Conservation (phyloP, 768 basidiomycete species). For the Amylocystis lapponica region DNA sequence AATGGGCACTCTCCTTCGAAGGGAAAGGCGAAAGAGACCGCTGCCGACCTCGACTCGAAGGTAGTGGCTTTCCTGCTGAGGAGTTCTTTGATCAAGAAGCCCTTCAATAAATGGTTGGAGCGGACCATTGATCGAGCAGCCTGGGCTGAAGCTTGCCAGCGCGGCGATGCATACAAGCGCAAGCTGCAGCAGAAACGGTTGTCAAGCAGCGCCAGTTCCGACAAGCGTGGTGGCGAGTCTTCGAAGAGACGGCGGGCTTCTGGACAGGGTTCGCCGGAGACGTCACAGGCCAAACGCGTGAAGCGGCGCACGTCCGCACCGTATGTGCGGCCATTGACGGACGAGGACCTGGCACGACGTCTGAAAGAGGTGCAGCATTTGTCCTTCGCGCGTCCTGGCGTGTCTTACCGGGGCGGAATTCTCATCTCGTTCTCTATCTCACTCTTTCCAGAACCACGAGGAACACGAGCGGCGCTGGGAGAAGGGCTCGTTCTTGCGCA, state of each 20-base stretch:
- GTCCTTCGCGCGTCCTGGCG: neutral
- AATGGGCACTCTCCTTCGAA: neutral
- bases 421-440: neutral
- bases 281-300: conserved; percentile 23
- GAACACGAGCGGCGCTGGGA: conserved; percentile 73
- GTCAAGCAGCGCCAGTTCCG: conserved; percentile 19
- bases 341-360: conserved; percentile 58
- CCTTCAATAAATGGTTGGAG: conserved; percentile 43
- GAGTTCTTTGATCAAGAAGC: conserved; percentile 29
- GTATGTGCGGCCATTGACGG: conserved; percentile 50
- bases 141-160: conserved; percentile 58
- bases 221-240: neutral
- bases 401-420: neutral
- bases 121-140: conserved; percentile 36
- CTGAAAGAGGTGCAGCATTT: conserved; percentile 56
- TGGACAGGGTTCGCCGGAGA: conserved; percentile 13
- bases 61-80: neutral
- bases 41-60: neutral
- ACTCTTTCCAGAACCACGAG: conserved; percentile 52
- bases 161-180: conserved; percentile 55
- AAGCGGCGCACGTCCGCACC: conserved; percentile 34
- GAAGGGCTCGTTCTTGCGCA: conserved; percentile 58
- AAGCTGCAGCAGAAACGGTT: conserved; percentile 36
- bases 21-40: conserved; percentile 5
- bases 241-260: conserved; percentile 23